A percentile compares a stretch with the other conserved stretches of the same genome.
phyloP scores from a whole-genome alignment of 306 rosid genomes.

The Acacia acuminata region DNA sequence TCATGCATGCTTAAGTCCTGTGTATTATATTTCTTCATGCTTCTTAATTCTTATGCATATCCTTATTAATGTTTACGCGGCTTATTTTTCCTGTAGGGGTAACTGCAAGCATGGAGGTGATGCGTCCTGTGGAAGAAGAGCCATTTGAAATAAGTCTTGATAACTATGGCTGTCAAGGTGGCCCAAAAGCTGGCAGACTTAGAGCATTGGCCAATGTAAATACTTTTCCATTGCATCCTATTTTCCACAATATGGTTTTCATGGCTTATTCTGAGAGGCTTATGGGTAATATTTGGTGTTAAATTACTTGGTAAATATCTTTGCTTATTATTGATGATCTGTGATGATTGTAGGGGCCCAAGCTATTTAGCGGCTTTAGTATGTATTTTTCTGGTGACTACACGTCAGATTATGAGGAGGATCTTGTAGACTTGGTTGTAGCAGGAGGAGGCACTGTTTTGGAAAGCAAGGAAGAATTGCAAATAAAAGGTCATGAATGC shows the following conservation, averaged over 20 bases:
- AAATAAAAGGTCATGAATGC: conserved; percentile 27
- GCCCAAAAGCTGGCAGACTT: conserved; percentile 86
- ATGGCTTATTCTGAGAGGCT: background rate
- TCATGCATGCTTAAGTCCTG: conserved; percentile 24
- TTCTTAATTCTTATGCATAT: conserved; percentile 3
- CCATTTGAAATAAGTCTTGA: conserved; percentile 78
- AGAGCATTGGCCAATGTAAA: conserved; percentile 61
- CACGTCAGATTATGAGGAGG: conserved; percentile 50
- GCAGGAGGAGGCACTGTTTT: conserved; percentile 71
- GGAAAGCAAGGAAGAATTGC: conserved; percentile 53
- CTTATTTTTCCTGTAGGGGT: conserved; percentile 66
- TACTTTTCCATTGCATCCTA: conserved; percentile 17
- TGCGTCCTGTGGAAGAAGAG: conserved; percentile 62
- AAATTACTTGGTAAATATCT: conserved; percentile 1
- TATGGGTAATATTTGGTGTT: background rate
- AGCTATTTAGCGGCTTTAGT: conserved; percentile 63
- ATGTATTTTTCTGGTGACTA: conserved; percentile 80
- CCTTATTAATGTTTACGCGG: background rate
- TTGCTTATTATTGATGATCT: conserved; percentile 13
- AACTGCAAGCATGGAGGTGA: conserved; percentile 65
- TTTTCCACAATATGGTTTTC: background rate
- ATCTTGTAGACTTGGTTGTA: conserved; percentile 65
- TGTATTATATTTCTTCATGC: conserved; percentile 11
- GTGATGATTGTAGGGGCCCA: conserved; percentile 59
- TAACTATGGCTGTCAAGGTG: conserved; percentile 77